These are phyloP conservation scores for Clathrus columnatus DNA, from an alignment of 768 basidiomycete species.

Conservation along the genomic window DNA sequence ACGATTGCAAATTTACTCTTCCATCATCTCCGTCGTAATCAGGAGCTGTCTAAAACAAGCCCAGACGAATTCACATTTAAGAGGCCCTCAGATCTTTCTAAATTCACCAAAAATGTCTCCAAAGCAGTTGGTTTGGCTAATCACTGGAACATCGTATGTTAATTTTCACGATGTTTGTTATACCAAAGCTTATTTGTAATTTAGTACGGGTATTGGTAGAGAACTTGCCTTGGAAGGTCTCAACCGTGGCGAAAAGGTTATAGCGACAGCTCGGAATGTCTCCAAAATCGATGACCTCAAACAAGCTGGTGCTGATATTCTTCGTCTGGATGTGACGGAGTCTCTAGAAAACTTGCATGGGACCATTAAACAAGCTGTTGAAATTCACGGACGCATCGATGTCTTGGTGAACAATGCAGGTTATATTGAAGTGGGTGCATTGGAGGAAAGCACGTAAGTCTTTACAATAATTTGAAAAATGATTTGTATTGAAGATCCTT, in stretches of 20 bases:
- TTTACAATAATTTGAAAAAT: neutral
- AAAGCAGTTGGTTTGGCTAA: constrained; percentile 19
- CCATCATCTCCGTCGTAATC: too few relatives aligned
- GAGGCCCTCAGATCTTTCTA: too few relatives aligned
- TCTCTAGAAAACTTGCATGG: constrained; percentile 20
- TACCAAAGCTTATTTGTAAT: neutral
- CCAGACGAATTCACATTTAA: too few relatives aligned
- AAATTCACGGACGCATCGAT: constrained; percentile 31
- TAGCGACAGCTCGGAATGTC: constrained; percentile 25
- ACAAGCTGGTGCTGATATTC: constrained; percentile 27
- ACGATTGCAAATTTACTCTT: too few relatives aligned
- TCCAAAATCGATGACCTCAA: constrained; percentile 30
- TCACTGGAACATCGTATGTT: constrained; percentile 23
- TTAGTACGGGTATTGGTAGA: constrained; percentile 30
- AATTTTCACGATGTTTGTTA: neutral
- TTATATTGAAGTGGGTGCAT: constrained; percentile 20
- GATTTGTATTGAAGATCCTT: neutral
- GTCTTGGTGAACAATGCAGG: constrained; percentile 44
- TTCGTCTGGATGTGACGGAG: constrained; percentile 28
- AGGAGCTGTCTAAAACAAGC: too few relatives aligned
- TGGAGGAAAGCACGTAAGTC: constrained; percentile 23
- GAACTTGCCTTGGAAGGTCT: constrained; percentile 23
- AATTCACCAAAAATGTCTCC: neutral
- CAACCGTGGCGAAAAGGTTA: constrained; percentile 25
- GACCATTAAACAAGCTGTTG: neutral